phyloP scores from a whole-genome alignment of 192 early-diverging fungal genomes.

The Coemansia sp. region DNA sequence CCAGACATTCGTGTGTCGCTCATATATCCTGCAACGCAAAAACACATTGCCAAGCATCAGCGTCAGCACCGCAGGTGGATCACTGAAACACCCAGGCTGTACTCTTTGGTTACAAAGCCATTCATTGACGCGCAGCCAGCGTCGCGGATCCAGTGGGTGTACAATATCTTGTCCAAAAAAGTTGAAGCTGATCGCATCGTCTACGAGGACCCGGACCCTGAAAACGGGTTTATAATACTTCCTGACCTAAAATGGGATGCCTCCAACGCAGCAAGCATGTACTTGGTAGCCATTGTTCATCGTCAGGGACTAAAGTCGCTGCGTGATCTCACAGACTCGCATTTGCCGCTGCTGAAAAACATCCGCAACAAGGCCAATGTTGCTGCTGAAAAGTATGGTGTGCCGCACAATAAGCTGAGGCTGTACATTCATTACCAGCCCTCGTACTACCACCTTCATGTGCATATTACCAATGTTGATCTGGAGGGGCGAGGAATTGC shows the following conservation, averaged over 20 bases:
- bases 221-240: conserved; percentile 69
- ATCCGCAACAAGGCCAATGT: conserved; percentile 55
- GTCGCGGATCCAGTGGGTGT: conserved; percentile 71
- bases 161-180: conserved; percentile 69
- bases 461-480: conserved; percentile 71
- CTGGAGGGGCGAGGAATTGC: conserved; percentile 58
- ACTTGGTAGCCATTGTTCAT: conserved; percentile 64
- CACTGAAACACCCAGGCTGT: conserved; percentile 65
- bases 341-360: conserved; percentile 65
- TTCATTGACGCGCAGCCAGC: conserved; percentile 64
- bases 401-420: conserved; percentile 61
- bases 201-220: conserved; percentile 58
- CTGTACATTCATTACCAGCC: conserved; percentile 82
- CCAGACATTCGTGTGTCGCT: conserved; percentile 61
- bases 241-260: conserved; percentile 84
- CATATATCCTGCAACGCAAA: conserved; percentile 65
- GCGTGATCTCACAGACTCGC: conserved; percentile 59
- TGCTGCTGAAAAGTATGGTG: conserved; percentile 51
- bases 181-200: conserved; percentile 68
- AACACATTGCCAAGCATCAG: conserved; percentile 74
- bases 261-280: conserved; percentile 59
- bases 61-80: conserved; percentile 61
- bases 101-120: conserved; percentile 54
- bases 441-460: conserved; percentile 80
- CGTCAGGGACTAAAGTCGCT: conserved; percentile 60